phyloP scores from a whole-genome alignment of 495 filamentous ascomycete genomes.

The Glutinoglossum americanum region DNA sequence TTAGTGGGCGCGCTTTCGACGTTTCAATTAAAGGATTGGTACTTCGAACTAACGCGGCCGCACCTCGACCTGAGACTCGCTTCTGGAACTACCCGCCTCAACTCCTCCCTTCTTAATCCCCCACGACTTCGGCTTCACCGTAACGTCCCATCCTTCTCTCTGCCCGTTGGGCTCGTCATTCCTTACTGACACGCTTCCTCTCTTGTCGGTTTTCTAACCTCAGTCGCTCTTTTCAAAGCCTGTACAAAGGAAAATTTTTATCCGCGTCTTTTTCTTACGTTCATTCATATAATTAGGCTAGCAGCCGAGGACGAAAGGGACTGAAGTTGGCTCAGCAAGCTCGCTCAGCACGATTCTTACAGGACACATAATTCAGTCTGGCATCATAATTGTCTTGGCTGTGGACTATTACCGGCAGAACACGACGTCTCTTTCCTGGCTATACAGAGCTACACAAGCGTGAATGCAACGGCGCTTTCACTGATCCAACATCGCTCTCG shows the following conservation, averaged over 20 bases:
- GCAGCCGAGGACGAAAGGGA: neutral
- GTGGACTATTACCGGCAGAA: neutral
- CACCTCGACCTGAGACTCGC: neutral
- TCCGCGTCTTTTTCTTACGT: neutral
- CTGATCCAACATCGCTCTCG: neutral
- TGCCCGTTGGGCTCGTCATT: neutral
- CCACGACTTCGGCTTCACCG: neutral
- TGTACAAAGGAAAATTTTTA: neutral
- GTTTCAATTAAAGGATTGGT: neutral
- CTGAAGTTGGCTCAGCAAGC: neutral
- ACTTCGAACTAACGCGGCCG: neutral
- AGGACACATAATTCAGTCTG: neutral
- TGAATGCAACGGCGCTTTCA: neutral
- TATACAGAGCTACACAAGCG: neutral
- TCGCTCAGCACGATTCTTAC: neutral
- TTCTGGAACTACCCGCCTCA: neutral
- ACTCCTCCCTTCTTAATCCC: neutral
- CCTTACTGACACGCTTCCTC: slow-evolving; percentile 1
- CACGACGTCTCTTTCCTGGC: neutral
- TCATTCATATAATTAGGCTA: neutral
- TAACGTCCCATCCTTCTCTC: neutral
- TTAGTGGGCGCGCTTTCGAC: neutral
- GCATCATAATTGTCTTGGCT: neutral
- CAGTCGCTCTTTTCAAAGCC: neutral
- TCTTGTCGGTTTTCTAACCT: neutral